phyloP scores from a whole-genome alignment of 495 filamentous ascomycete species.

The Hypomontagnella monticulosa region DNA sequence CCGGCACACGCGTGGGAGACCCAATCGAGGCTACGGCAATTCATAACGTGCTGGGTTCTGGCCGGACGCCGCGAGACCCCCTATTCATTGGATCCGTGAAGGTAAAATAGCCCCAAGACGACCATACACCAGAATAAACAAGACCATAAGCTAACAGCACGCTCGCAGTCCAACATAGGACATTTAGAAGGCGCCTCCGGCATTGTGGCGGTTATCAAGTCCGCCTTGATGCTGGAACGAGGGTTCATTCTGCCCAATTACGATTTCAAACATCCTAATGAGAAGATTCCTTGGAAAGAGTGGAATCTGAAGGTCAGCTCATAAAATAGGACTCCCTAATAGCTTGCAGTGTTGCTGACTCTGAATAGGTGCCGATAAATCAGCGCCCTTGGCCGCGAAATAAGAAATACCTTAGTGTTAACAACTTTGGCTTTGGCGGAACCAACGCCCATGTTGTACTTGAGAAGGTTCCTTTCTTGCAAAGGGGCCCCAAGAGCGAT shows the following conservation, averaged over 20 bases:
- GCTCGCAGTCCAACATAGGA: slow-evolving; percentile 60
- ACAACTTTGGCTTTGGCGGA: slow-evolving; percentile 61
- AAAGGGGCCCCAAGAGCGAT: slow-evolving; percentile 48
- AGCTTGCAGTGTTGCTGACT: slow-evolving; percentile 1
- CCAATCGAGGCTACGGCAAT: slow-evolving; percentile 69
- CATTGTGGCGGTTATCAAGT: slow-evolving; percentile 67
- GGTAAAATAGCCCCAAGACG: background rate
- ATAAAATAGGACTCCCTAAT: background rate
- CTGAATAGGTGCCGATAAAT: slow-evolving; percentile 35
- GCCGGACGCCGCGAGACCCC: slow-evolving; percentile 50
- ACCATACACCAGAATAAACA: too few relatives aligned
- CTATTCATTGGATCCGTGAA: slow-evolving; percentile 68
- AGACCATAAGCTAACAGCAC: too few relatives aligned
- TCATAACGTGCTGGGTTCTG: slow-evolving; percentile 53
- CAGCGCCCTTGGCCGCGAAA: slow-evolving; percentile 52
- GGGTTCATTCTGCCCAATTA: slow-evolving; percentile 62
- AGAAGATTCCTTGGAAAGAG: slow-evolving; percentile 56
- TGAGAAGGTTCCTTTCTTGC: slow-evolving; percentile 47
- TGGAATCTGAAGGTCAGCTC: slow-evolving; percentile 56
- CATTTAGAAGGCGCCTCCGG: slow-evolving; percentile 68
- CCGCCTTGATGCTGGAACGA: slow-evolving; percentile 66
- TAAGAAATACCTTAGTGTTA: slow-evolving; percentile 54
- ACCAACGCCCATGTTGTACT: slow-evolving; percentile 56
- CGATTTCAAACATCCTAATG: slow-evolving; percentile 57
- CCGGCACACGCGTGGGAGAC: slow-evolving; percentile 69